Evolutionary conservation across 306 rosid genomes (phyloP), one percentile per base, ranked within the genome.

Genomic region (Casuarina equisetifolia): DNA sequence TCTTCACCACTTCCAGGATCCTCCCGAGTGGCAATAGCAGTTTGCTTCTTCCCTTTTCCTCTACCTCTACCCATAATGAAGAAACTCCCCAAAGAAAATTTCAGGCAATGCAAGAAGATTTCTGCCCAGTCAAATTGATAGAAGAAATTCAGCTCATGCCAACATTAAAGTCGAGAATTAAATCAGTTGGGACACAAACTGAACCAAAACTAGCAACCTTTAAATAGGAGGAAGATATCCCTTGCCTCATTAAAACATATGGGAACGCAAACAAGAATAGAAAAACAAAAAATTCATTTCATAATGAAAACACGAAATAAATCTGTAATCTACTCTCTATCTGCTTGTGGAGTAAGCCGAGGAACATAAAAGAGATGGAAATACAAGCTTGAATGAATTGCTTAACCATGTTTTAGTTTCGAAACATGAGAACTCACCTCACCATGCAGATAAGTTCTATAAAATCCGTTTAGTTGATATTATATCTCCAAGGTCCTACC

Each of bases 41-140:
- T 54, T 80, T 84, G 89, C 70, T 86, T 91, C 91, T 89, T 91
- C 74, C 89, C 94, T 70, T 89, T 89, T 74, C 94, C 92, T 74
- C 91, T 82, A 57, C 90, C 91, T 86, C 93, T 88, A 69, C 88
- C 97, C 92, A 91, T 91, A 12, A 73, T 57, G 20, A 63, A 82
- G 76, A 77, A 74, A 51, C 73, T 74, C 72, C 3, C 52, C 35
- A 68, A 73, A 51, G 67, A 76, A 69, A 80, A 59, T 51, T 80
- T 57, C 59, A 58, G 64, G 64, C 53, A 72, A 67, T 77, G 74
- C 78, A 67, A 62, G 1, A 54, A 76, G 40, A 81, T 71, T 80
- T 78, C 90, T 84, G 87, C 70, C 59, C 17, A 74, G 70, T 70
- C 58, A 79, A 82, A 73, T 46, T 11, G 54, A 72, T 12, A 53